phyloP scores from a whole-genome alignment of 768 basidiomycete genomes.

The Amanita pallidorosea region DNA sequence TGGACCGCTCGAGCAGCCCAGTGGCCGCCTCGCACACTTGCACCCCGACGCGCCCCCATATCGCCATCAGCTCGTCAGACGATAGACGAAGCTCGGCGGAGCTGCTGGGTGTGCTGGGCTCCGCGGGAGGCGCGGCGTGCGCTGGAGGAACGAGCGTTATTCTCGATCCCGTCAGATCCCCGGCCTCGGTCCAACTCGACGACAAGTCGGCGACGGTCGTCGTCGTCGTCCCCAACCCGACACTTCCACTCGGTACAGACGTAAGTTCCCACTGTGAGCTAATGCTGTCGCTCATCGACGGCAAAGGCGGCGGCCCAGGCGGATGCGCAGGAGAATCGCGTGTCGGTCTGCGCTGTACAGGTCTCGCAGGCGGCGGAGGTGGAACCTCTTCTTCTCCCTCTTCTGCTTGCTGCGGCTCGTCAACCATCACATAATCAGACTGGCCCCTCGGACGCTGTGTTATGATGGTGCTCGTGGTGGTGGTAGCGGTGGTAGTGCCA shows the following conservation, averaged over 20 bases:
- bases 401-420: slow-evolving; percentile 27
- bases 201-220: slow-evolving; percentile 38
- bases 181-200: slow-evolving; percentile 54
- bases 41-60: slow-evolving; percentile 69
- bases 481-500: background rate
- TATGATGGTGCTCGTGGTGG: background rate
- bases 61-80: slow-evolving; percentile 54
- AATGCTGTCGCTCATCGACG: slow-evolving; percentile 26
- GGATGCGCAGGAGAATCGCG: slow-evolving; percentile 21
- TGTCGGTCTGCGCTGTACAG: slow-evolving; percentile 29
- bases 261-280: slow-evolving; percentile 59
- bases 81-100: slow-evolving; percentile 27
- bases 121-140: slow-evolving; percentile 15
- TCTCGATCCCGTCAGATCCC: slow-evolving; percentile 16
- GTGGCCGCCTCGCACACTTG: slow-evolving; percentile 64
- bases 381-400: slow-evolving; percentile 15
- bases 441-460: slow-evolving; percentile 14
- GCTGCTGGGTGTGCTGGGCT: slow-evolving; percentile 9
- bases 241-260: slow-evolving; percentile 38
- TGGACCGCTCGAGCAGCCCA: slow-evolving; percentile 62
- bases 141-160: slow-evolving; percentile 3
- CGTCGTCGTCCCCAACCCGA: slow-evolving; percentile 37
- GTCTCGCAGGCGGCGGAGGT: slow-evolving; percentile 36
- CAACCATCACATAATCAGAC: slow-evolving; percentile 57
- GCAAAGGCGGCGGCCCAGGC: slow-evolving; percentile 10